Percentiles rank a stretch among this genome's conserved stretches.
These are phyloP conservation scores for Puccinia brachypodii DNA, from an alignment of 1,284 basidiomycete genomes.

Conservation along the genomic window DNA sequence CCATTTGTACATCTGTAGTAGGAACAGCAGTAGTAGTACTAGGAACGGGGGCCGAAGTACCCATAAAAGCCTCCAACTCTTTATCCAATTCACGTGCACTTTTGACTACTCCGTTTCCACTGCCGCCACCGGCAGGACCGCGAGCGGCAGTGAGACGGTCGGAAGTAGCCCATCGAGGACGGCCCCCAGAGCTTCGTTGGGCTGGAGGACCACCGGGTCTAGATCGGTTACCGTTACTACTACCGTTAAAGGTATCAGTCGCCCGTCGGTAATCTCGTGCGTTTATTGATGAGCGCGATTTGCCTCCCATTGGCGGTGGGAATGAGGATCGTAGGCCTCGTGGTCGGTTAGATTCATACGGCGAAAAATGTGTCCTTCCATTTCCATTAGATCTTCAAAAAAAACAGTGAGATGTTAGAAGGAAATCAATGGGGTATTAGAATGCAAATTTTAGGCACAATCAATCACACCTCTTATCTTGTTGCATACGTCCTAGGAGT, in stretches of 20 bases:
- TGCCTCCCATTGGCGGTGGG: constrained; percentile 24
- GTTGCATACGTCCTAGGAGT: constrained; percentile 26
- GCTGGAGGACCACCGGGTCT: not conserved
- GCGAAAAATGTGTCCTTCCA: constrained; percentile 8
- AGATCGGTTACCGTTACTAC: not conserved
- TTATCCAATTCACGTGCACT: constrained; percentile 34
- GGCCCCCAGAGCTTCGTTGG: not conserved
- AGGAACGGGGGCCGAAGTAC: not conserved
- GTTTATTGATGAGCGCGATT: not conserved
- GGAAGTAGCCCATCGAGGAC: not conserved
- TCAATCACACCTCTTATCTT: constrained; percentile 8
- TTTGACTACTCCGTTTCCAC: not conserved
- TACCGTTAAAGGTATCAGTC: not conserved
- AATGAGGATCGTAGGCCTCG: constrained; percentile 20
- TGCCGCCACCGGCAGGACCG: too few species aligned
- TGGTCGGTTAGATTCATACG: constrained; percentile 1
- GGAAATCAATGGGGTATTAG: too few species aligned
- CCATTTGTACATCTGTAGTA: constrained; percentile 17
- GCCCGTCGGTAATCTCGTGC: not conserved
- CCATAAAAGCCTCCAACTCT: constrained; percentile 47
- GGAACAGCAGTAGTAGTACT: not conserved
- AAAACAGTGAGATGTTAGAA: not conserved
- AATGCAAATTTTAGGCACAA: too few species aligned
- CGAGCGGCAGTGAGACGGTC: not conserved
- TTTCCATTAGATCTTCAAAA: constrained; percentile 3